Evolutionary conservation across 202 grass and related monocot genomes (phyloP).

Genomic region (Bolboschoenoplectus hybrid): DNA sequence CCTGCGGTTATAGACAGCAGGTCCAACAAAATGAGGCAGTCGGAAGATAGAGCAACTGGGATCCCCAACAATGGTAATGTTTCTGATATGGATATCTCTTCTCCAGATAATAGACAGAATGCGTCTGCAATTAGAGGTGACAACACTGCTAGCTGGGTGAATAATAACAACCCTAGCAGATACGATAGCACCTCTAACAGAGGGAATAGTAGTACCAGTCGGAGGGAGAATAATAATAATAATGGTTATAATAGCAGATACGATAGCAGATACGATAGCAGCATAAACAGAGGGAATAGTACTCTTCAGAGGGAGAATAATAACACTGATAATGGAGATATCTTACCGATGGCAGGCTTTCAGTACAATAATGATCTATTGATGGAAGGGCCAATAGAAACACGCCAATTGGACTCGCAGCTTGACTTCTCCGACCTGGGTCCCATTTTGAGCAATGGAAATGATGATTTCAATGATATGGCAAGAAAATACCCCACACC

Average conservation of each 20-base stretch:
- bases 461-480: slow-evolving; percentile 36
- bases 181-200: slow-evolving; percentile 15
- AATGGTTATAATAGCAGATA: background rate
- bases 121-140: background rate
- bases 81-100: slow-evolving; percentile 28
- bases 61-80: background rate
- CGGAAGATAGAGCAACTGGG: slow-evolving; percentile 1
- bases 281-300: slow-evolving; percentile 17
- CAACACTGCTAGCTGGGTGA: background rate
- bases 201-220: background rate
- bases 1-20: slow-evolving; percentile 14
- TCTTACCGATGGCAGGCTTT: background rate
- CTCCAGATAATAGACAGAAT: background rate
- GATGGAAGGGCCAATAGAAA: slow-evolving; percentile 30
- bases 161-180: slow-evolving; percentile 11
- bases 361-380: slow-evolving; percentile 26
- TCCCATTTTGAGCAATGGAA: slow-evolving; percentile 35
- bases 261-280: background rate
- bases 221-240: slow-evolving; percentile 10
- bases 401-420: slow-evolving; percentile 32
- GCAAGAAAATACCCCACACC: slow-evolving; percentile 8
- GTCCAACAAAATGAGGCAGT: slow-evolving; percentile 11
- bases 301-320: slow-evolving; percentile 22
- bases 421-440: slow-evolving; percentile 30
- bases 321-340: slow-evolving; percentile 13